Percentiles rank a stretch among this genome's conserved stretches.
phyloP scores from a whole-genome alignment of 1,139 yeast genomes.

The Pichia sp. region DNA sequence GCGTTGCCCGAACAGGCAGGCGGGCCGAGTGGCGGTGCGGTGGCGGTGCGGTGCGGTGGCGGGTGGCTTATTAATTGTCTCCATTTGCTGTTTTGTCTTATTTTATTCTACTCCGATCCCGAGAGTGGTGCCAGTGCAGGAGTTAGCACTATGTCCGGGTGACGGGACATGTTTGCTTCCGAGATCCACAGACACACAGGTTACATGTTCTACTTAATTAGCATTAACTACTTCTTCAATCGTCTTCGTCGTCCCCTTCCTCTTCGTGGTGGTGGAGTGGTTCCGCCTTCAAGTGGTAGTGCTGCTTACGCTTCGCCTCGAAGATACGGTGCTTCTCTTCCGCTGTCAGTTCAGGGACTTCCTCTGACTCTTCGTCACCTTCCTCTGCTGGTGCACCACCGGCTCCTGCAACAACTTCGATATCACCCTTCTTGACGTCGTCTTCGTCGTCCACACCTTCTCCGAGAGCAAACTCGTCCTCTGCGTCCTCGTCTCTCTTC shows the following conservation, averaged over 20 bases:
- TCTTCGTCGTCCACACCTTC: constrained; percentile 45
- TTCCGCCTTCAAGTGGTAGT: constrained; percentile 68
- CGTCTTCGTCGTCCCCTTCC: constrained; percentile 30
- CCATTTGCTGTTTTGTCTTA: too few relatives aligned
- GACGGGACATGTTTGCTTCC: too few relatives aligned
- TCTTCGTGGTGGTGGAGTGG: constrained; percentile 38
- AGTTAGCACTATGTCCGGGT: too few relatives aligned
- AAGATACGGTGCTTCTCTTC: constrained; percentile 66
- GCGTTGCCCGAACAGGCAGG: too few relatives aligned
- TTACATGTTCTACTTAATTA: too few relatives aligned
- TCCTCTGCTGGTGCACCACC: constrained; percentile 19
- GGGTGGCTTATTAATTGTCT: too few relatives aligned
- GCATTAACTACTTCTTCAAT: too few relatives aligned
- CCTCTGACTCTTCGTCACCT: constrained; percentile 34
- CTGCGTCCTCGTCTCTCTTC: constrained; percentile 41
- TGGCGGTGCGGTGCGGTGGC: too few relatives aligned
- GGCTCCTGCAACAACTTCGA: constrained; percentile 14
- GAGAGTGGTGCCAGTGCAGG: too few relatives aligned
- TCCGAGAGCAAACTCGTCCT: constrained; percentile 27
- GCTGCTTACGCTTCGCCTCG: constrained; percentile 74
- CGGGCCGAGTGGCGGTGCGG: too few relatives aligned
- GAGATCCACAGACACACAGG: too few relatives aligned
- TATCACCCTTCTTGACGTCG: constrained; percentile 5
- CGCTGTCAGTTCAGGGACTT: constrained; percentile 44
- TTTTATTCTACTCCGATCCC: too few relatives aligned